A percentile compares a stretch with the other conserved stretches of the same genome.
phyloP scores from a whole-genome alignment of 176 grass and related monocot genomes.

The Oryza rufipogon region DNA sequence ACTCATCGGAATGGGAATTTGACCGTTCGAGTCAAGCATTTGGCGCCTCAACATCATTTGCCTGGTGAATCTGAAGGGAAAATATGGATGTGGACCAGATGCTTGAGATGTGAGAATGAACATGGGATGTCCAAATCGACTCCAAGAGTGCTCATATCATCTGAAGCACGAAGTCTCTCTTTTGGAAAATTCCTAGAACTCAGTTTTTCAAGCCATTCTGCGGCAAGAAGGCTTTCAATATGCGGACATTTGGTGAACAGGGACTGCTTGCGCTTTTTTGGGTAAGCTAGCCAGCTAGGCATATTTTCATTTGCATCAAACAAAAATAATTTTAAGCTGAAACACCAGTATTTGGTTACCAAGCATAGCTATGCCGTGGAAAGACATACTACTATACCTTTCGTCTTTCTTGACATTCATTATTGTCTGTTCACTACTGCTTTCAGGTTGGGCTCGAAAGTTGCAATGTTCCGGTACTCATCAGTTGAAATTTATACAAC shows the following conservation, averaged over 20 bases:
- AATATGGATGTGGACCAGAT: slow-evolving; percentile 99
- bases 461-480: slow-evolving; percentile 93
- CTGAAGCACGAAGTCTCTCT: slow-evolving; percentile 79
- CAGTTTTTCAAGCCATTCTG: slow-evolving; percentile 93
- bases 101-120: slow-evolving; percentile 85
- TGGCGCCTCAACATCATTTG: slow-evolving; percentile 50
- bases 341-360: not conserved
- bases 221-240: slow-evolving; percentile 83
- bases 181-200: slow-evolving; percentile 99
- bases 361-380: slow-evolving; percentile 25
- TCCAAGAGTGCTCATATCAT: slow-evolving; percentile 85
- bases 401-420: slow-evolving; percentile 8
- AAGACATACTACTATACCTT: not conserved
- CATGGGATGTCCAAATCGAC: slow-evolving; percentile 57
- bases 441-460: slow-evolving; percentile 89
- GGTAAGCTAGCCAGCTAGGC: slow-evolving; percentile 58
- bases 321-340: slow-evolving; percentile 27
- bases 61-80: slow-evolving; percentile 82
- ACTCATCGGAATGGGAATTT: slow-evolving; percentile 95
- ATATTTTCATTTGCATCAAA: not conserved
- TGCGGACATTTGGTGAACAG: slow-evolving; percentile 95
- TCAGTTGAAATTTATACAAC: slow-evolving; percentile 86
- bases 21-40: slow-evolving; percentile 64
- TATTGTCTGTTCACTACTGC: slow-evolving; percentile 17
- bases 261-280: slow-evolving; percentile 96